Evolutionary conservation across 1,284 basidiomycete genomes (phyloP).

Genomic region (Coniferiporia sulphurascens): DNA sequence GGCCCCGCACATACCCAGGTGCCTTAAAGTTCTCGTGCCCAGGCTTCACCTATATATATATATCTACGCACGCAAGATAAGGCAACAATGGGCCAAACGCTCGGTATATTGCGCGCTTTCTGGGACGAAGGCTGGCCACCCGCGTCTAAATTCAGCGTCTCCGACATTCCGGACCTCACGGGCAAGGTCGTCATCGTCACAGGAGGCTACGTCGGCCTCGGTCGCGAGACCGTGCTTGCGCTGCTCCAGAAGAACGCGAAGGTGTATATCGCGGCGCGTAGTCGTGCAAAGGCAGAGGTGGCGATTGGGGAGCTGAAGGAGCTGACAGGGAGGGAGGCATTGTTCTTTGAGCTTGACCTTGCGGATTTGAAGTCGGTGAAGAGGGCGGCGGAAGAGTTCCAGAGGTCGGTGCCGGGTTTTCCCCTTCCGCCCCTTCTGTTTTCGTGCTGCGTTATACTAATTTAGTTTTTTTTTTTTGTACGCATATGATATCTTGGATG

Average conservation of each 20-base stretch:
- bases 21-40: too few species aligned
- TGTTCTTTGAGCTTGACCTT: slow-evolving; percentile 47
- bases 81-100: too few species aligned
- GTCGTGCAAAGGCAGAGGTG: slow-evolving; percentile 5
- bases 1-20: too few species aligned
- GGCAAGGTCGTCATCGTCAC: slow-evolving; percentile 25
- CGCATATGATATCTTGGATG: background rate
- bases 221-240: slow-evolving; percentile 28
- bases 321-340: slow-evolving; percentile 32
- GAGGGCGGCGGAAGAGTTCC: slow-evolving; percentile 35
- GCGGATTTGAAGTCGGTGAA: slow-evolving; percentile 40
- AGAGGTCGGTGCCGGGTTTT: slow-evolving; percentile 24
- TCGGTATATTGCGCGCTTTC: too few species aligned
- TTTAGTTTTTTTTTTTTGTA: background rate
- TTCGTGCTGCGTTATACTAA: background rate
- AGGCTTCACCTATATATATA: too few species aligned
- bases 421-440: too few species aligned
- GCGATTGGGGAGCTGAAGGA: slow-evolving; percentile 28
- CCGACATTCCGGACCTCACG: slow-evolving; percentile 47
- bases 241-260: slow-evolving; percentile 13
- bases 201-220: slow-evolving; percentile 33
- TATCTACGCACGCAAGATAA: too few species aligned
- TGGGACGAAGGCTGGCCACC: slow-evolving; percentile 29
- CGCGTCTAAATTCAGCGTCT: slow-evolving; percentile 36
- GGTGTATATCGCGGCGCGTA: slow-evolving; percentile 17